Percentiles rank a stretch among this genome's conserved stretches.
Conservation (phyloP, 2,329 filamentous ascomycete species). For the Emergomyces pasteurianus region DNA sequence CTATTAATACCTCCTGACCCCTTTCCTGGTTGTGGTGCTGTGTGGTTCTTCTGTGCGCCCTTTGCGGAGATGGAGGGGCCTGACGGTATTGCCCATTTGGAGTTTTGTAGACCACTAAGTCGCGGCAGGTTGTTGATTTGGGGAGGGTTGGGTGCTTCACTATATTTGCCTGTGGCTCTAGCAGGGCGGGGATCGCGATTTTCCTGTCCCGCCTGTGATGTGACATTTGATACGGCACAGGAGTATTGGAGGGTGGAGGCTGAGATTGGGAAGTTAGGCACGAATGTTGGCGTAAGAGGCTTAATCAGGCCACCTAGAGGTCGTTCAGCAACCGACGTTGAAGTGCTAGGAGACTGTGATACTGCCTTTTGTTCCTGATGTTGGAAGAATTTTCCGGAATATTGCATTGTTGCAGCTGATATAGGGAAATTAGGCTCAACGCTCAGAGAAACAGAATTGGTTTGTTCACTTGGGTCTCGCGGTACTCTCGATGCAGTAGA, state of each 20-base stretch:
- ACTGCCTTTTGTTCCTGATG: background rate
- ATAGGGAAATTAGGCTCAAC: conserved; percentile 5
- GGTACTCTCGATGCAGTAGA: background rate
- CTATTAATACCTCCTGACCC: background rate
- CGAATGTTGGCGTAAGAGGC: background rate
- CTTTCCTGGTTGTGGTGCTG: background rate
- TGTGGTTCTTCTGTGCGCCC: background rate
- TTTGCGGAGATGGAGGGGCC: background rate
- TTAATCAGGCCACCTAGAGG: background rate
- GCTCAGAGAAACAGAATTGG: background rate
- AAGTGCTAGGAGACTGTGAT: background rate
- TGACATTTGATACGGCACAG: background rate
- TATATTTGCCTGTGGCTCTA: background rate
- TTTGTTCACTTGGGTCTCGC: background rate
- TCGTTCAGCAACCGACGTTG: background rate
- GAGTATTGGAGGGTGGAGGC: conserved; percentile 12
- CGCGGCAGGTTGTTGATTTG: background rate
- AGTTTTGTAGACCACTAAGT: background rate
- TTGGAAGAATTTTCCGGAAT: conserved; percentile 2
- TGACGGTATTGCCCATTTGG: background rate
- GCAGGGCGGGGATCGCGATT: background rate
- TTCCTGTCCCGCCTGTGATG: background rate
- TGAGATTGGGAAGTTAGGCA: conserved; percentile 8
- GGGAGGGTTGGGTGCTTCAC: background rate
- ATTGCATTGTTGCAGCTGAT: conserved; percentile 11